Evolutionary conservation across 2,329 filamentous ascomycete genomes (phyloP).

Genomic region (Microsporum canis): DNA sequence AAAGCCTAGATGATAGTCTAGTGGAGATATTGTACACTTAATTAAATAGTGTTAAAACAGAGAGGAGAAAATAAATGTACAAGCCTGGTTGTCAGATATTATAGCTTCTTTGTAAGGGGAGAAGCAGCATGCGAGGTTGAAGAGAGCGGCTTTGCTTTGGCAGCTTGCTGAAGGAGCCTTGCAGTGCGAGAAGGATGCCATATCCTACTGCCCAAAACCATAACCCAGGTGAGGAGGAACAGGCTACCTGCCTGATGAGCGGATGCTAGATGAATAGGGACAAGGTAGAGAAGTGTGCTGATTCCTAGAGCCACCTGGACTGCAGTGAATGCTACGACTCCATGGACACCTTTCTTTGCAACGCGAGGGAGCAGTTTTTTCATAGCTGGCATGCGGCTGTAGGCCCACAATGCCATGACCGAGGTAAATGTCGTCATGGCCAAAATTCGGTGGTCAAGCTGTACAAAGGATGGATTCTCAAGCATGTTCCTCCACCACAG

Average conservation of each 20-base stretch:
- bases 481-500: slow-evolving; percentile 96
- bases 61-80: neutral
- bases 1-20: neutral
- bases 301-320: slow-evolving; percentile 82
- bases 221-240: slow-evolving; percentile 67
- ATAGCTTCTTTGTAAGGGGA: neutral
- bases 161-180: slow-evolving; percentile 43
- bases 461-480: slow-evolving; percentile 90
- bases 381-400: slow-evolving; percentile 57
- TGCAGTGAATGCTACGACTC: slow-evolving; percentile 70
- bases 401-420: slow-evolving; percentile 69
- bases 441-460: slow-evolving; percentile 87
- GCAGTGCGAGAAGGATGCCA: slow-evolving; percentile 59
- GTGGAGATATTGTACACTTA: slow-evolving; percentile 12
- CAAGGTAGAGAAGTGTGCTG: slow-evolving; percentile 82
- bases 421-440: slow-evolving; percentile 79
- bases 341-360: slow-evolving; percentile 59
- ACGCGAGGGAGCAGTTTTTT: slow-evolving; percentile 45
- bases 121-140: neutral
- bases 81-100: neutral
- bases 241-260: slow-evolving; percentile 87
- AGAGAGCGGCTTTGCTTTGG: slow-evolving; percentile 21
- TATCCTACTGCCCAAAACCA: slow-evolving; percentile 67
- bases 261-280: slow-evolving; percentile 76
- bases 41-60: neutral